Conservation (phyloP, 176 grass and related monocot genomes). For the Musa itinerans region DNA sequence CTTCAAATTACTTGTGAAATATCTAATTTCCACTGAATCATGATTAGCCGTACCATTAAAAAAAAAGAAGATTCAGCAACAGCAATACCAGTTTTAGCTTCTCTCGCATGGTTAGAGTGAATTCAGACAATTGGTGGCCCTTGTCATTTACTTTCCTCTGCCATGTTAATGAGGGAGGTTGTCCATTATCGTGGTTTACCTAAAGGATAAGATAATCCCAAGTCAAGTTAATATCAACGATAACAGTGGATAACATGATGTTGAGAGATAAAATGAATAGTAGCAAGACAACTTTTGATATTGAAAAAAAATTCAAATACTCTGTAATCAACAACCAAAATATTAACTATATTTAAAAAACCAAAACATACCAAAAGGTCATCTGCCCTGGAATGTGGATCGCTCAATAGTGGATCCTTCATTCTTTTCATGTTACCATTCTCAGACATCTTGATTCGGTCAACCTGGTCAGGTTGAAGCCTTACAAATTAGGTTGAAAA, state of each 20-base stretch:
- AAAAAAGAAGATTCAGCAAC: not conserved
- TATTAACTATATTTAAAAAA: not conserved
- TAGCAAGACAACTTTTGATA: not conserved
- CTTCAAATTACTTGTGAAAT: not conserved
- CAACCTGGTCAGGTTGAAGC: not conserved
- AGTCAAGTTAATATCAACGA: not conserved
- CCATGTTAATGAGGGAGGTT: conserved; percentile 11
- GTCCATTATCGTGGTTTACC: not conserved
- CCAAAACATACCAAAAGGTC: not conserved
- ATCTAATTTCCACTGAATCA: not conserved
- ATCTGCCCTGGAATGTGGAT: not conserved
- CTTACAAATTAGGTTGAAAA: not conserved
- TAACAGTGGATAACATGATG: not conserved
- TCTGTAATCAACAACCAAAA: too few species aligned
- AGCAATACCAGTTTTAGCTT: conserved; percentile 8
- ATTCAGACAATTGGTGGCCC: conserved; percentile 2
- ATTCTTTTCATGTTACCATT: not conserved
- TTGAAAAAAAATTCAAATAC: not conserved
- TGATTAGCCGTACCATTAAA: not conserved
- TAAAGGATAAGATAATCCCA: not conserved
- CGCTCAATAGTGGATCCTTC: conserved; percentile 1
- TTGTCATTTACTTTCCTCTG: conserved; percentile 12
- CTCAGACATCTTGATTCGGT: not conserved
- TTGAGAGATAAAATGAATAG: not conserved
- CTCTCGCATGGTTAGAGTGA: conserved; percentile 22